phyloP scores from a whole-genome alignment of 2,329 filamentous ascomycete species.

The Aspergillus versicolor region DNA sequence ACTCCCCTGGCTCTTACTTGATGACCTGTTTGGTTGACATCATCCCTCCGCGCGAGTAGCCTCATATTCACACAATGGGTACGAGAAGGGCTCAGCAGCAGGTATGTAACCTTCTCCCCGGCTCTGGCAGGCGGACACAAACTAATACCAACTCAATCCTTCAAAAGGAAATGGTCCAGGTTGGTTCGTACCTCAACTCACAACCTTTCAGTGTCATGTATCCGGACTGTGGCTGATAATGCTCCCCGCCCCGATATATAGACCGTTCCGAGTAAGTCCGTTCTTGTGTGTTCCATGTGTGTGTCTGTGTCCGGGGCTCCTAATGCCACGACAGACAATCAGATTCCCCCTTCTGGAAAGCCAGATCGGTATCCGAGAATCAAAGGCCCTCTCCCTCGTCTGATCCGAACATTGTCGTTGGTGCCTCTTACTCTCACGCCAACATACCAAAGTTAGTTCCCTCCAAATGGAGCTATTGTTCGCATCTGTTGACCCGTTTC shows the following conservation, averaged over 20 bases:
- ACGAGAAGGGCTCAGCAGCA: conserved; percentile 64
- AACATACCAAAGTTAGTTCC: conserved; percentile 77
- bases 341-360: conserved; percentile 84
- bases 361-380: conserved; percentile 53
- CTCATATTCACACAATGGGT: conserved; percentile 29
- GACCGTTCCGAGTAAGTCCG: conserved; percentile 41
- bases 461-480: conserved; percentile 1
- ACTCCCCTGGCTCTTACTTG: conserved; percentile 2
- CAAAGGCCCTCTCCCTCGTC: conserved; percentile 57
- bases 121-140: neutral
- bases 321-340: conserved; percentile 58
- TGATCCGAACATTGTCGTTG: conserved; percentile 75
- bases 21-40: conserved; percentile 18
- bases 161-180: conserved; percentile 94
- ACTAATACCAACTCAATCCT: neutral
- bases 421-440: conserved; percentile 93
- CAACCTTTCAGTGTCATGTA: conserved; percentile 13
- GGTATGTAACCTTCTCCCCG: conserved; percentile 50
- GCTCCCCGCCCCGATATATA: conserved; percentile 23
- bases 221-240: conserved; percentile 23
- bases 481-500: conserved; percentile 9
- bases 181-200: conserved; percentile 68
- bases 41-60: conserved; percentile 11
- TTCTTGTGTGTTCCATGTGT: neutral
- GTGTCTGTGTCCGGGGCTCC: neutral